Base-by-base conservation (phyloP, 805 yeast species). In the Candida nonsorbophila region DNA sequence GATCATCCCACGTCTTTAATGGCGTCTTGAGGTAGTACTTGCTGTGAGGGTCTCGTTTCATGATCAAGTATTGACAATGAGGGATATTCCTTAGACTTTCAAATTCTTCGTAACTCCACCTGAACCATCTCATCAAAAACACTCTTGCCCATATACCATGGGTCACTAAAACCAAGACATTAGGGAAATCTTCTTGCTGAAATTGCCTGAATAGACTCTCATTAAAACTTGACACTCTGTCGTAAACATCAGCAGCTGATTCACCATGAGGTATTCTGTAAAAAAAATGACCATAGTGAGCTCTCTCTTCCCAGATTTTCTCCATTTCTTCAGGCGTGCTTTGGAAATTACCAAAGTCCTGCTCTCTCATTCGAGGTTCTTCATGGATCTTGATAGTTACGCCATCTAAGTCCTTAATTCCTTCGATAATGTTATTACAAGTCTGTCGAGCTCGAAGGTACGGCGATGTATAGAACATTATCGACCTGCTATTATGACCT, bases 131-230 rank as follows among this genome's bases (percentile, higher is more conserved):
- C 87, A 87, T 86, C 24, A 88, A 55, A 45, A 88, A 88, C 6
- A 88, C 97, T 22, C 97, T 65, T 4, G 94, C 83, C 90, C 94
- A 86, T 10, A 88, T 84, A 7, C 97, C 97, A 52, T 88, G 97
- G 4, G 95, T 83, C 22, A 88, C 95, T 23, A 88, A 58, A 3
- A 88, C 86, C 22, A 86, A 67, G 12, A 87, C 81, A 35, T 75
- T 74, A n/a, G 96, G 87, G 49, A 84, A 84, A 42, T 74, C 68
- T 11, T 72, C 78, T 25, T 63, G 52, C 36, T 74, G 74, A 47
- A 88, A 87, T 51, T 84, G 92, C 27, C 97, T 67, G 49, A 80
- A 85, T 22, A 88, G 55, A 1, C 94, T 77, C 53, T 86, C 95
- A 51, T 86, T 86, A 53, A 88, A 88, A 10, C 92, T 83, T 2